phyloP scores from a whole-genome alignment of 2,329 filamentous ascomycete genomes.

The Cercospora zeina region DNA sequence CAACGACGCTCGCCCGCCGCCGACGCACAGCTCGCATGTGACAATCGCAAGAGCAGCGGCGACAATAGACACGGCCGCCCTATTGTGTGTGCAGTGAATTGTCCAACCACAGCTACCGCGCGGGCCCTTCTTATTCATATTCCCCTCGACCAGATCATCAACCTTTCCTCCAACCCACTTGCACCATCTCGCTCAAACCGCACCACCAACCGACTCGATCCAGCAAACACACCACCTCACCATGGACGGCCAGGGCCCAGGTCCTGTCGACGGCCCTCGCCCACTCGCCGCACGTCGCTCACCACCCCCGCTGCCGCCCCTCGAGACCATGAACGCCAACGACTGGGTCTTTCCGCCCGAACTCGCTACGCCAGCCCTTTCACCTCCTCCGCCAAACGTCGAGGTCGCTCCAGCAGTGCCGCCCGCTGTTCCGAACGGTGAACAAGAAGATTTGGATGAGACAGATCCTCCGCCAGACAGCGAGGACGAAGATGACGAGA shows the following conservation, averaged over 20 bases:
- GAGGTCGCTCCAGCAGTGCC: constrained; percentile 6
- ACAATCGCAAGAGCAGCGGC: constrained; percentile 8
- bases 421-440: background rate
- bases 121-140: background rate
- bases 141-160: background rate
- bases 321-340: constrained; percentile 5
- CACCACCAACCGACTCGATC: background rate
- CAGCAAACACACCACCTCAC: background rate
- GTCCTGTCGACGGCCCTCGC: background rate
- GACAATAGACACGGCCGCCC: constrained; percentile 8
- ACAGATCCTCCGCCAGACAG: constrained; percentile 27
- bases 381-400: constrained; percentile 2
- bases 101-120: background rate
- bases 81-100: constrained; percentile 9
- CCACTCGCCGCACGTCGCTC: constrained; percentile 7
- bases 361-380: constrained; percentile 10
- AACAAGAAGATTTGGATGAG: constrained; percentile 6
- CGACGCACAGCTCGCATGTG: constrained; percentile 12
- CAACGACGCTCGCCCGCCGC: background rate
- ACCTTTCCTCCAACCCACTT: background rate
- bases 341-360: constrained; percentile 8
- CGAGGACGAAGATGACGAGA: constrained; percentile 28
- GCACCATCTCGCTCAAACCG: background rate
- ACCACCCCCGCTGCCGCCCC: constrained; percentile 6
- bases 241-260: constrained; percentile 3